These are phyloP conservation scores for Sphaerostilbella broomeana DNA, from an alignment of 2,329 filamentous ascomycete genomes.

Conservation along the genomic window DNA sequence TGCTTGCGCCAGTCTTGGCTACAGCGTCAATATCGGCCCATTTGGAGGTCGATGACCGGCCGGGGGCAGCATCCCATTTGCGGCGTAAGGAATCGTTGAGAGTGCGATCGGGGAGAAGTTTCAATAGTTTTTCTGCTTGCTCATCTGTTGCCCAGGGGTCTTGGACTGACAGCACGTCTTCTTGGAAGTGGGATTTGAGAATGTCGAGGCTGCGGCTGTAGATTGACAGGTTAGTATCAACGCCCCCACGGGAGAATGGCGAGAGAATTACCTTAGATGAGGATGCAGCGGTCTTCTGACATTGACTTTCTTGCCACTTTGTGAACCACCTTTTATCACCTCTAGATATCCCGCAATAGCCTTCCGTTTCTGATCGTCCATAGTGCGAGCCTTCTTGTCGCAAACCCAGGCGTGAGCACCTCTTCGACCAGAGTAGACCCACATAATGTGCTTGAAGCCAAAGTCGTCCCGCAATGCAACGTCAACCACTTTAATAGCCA, in stretches of 20 bases:
- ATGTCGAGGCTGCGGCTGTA: constrained; percentile 73
- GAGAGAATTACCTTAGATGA: constrained; percentile 58
- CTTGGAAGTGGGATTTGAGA: constrained; percentile 75
- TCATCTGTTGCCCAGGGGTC: constrained; percentile 73
- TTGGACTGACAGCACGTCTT: constrained; percentile 74
- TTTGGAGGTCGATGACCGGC: constrained; percentile 69
- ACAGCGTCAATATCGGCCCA: constrained; percentile 91
- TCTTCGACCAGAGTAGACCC: constrained; percentile 96
- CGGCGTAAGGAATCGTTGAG: constrained; percentile 74
- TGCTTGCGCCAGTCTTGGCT: constrained; percentile 68
- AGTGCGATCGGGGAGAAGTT: constrained; percentile 73
- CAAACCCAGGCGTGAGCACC: constrained; percentile 98
- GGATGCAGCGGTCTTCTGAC: constrained; percentile 80
- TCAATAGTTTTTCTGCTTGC: constrained; percentile 69
- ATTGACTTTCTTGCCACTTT: constrained; percentile 83
- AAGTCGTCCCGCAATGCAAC: constrained; percentile 85
- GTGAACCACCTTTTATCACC: constrained; percentile 76
- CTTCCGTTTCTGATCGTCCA: constrained; percentile 80
- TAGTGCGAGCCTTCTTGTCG: constrained; percentile 73
- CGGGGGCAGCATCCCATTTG: constrained; percentile 85
- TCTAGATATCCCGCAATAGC: constrained; percentile 88
- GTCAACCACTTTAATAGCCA: constrained; percentile 94
- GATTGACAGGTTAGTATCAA: constrained; percentile 12
- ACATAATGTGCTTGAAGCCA: constrained; percentile 92
- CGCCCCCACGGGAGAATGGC: not conserved